Base-by-base conservation (phyloP, 2,329 filamentous ascomycete species). In the Aspergillus sergii region DNA sequence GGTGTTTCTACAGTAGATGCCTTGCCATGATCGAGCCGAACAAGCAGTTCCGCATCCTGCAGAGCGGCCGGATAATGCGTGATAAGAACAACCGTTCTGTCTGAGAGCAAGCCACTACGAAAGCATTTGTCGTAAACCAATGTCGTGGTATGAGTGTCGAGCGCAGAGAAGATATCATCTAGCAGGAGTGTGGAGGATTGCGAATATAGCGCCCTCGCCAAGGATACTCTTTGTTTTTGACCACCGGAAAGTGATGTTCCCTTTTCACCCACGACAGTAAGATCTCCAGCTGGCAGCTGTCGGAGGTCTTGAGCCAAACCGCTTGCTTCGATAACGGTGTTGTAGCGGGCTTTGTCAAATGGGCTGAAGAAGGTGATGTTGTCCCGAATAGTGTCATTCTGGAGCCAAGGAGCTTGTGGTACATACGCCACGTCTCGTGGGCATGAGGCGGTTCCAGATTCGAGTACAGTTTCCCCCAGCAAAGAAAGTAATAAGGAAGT, bases 371-470 rank as follows among this genome's bases (percentile, higher is more conserved):
- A 90, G 3, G 89, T 70, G 19, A 90, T 89, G 68, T 90, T 90
- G 16, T 90, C 85, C 2, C 84, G 82, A 55, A 90, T 86, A 3
- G 84, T 88, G 80, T 88, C 88, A 73, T 85, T 88, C 73, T 89
- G 87, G 6, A 90, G 77, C 87, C 87, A 90, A 0, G 88, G 85
- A 0, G 86, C 84, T 68, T 90, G 88, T 1, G 85, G 85, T 8
- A 85, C 84, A 72, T 84, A 88, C 0, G 61, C 88, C 81, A 64
- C 84, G 83, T 74, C 89, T 85, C 2, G 83, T 81, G 16, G 87
- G 75, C 81, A 72, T 2, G 62, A 68, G 3, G 64, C 71, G 28
- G 57, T 45, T 4, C 71, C 72, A 0, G 66, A 68, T 60, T 73
- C 70, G 21, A 71, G 57, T 10, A 73, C 57, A 8, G 71, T 73